These are phyloP conservation scores for Funneliformis caledonium DNA, from an alignment of 371 early-diverging fungal genomes.

Conservation along the genomic window DNA sequence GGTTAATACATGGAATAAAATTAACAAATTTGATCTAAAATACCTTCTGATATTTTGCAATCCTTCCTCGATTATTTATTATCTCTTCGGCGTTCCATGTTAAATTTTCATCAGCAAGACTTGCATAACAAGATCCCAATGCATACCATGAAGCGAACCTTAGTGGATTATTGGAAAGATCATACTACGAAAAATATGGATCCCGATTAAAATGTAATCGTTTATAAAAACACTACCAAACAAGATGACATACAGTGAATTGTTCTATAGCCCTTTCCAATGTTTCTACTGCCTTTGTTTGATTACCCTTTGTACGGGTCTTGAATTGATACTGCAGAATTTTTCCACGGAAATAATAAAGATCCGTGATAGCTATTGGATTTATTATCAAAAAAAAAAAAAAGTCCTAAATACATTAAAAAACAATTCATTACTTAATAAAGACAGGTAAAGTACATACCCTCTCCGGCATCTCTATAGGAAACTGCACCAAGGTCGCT, in stretches of 20 bases:
- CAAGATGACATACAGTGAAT: conserved; percentile 43
- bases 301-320: conserved; percentile 58
- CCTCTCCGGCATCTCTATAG: background rate
- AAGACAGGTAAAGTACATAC: no score
- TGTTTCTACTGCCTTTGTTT: conserved; percentile 62
- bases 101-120: conserved; percentile 68
- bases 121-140: conserved; percentile 61
- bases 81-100: conserved; percentile 72
- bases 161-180: conserved; percentile 64
- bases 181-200: conserved; percentile 42
- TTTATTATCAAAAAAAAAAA: background rate
- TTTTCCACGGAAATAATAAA: conserved; percentile 70
- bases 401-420: no score
- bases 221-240: no score
- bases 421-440: no score
- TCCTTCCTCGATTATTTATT: conserved; percentile 51
- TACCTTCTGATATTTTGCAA: conserved; percentile 66
- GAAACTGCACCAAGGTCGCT: conserved; percentile 9
- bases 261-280: conserved; percentile 65
- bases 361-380: conserved; percentile 26
- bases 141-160: conserved; percentile 69
- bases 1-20: conserved; percentile 24
- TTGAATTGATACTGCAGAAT: conserved; percentile 60
- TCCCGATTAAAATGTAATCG: background rate
- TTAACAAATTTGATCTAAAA: conserved; percentile 40